A percentile compares a stretch with the other conserved stretches of the same genome.
Evolutionary conservation across 176 grass and related monocot species (phyloP).

Genomic region (Carex parvula): DNA sequence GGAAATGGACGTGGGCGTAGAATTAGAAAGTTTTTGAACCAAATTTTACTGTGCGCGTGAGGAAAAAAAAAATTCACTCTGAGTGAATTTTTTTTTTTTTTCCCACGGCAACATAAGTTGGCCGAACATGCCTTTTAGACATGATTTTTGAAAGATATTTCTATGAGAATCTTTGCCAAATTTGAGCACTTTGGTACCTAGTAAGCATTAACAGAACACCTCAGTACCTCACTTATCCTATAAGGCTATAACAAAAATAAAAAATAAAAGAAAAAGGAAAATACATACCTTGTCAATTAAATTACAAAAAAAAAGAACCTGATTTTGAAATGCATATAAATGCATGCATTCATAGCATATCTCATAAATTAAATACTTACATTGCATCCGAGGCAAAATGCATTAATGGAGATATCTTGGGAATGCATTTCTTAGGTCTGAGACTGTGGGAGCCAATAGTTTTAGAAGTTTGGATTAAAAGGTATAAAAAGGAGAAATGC

Average conservation of each 20-base stretch:
- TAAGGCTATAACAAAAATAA: not conserved
- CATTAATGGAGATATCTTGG: not conserved
- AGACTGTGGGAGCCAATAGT: constrained; percentile 3
- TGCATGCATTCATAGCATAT: not conserved
- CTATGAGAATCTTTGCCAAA: not conserved
- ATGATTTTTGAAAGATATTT: constrained; percentile 6
- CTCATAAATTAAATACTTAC: not conserved
- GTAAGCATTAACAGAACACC: not conserved
- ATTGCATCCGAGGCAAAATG: constrained; percentile 1
- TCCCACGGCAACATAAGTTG: too few relatives aligned
- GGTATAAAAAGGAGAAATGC: not conserved
- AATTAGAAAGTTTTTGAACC: too few relatives aligned
- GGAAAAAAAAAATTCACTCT: too few relatives aligned
- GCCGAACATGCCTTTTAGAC: too few relatives aligned
- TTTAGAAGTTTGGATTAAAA: constrained; percentile 10
- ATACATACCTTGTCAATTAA: not conserved
- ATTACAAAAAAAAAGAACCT: not conserved
- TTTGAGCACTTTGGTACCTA: not conserved
- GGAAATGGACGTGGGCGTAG: too few relatives aligned
- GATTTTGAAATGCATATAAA: not conserved
- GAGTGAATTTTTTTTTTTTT: too few relatives aligned
- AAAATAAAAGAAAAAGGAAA: not conserved
- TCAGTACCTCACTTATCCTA: not conserved
- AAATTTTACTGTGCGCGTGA: too few relatives aligned
- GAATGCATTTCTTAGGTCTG: not conserved